Base-by-base conservation (phyloP, 768 basidiomycete genomes). In the Hericium alpestre region DNA sequence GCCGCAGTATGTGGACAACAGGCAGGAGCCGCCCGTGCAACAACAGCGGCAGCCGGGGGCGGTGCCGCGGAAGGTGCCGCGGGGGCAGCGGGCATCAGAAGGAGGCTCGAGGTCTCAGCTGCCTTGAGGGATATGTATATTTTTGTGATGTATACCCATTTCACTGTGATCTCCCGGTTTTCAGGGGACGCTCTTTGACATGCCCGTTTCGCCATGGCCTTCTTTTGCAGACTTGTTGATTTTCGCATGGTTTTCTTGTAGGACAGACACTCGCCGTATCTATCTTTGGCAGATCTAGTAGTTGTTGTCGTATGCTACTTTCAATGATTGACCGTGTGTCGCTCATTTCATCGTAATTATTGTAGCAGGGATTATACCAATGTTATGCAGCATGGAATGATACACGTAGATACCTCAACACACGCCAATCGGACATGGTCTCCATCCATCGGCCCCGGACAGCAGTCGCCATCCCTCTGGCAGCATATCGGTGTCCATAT, bases 341-440 rank as follows among this genome's bases (percentile, higher is more conserved):
- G 32, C 32, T 32, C 32, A 8, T 0, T 32, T 32, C 32, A 2
- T 32, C 32, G 32, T 32, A 32, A 32, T 32, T 8, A 10, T 32
- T 32, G 32, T 32, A 32, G 8, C 27, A 32, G 4, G 27, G 32
- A 2, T 10, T 32, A 32, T 32, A 32, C 32, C 25, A 10, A 10
- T 4, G 32, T 32, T 32, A 32, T 32, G 8, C 32, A 32, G 32
- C 32, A 32, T 6, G 32, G 2, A 8, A 32, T 32, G 32, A 9
- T 32, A 32, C 32, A 32, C 32, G 8, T 32, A 32, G 32, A 32
- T 32, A 32, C 32, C 20, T 46, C 43, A 46, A 46, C 72, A 78
- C 52, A 86, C 74, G 9, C 88, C 88, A 48, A 90, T 83, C 5
- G 88, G 87, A 64, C 80, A 83, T 2, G 82, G 75, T 59, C 71